Evolutionary conservation across 768 basidiomycete genomes (phyloP), one percentile per base, ranked within the genome.

Genomic region (Agaricus subrufescens): DNA sequence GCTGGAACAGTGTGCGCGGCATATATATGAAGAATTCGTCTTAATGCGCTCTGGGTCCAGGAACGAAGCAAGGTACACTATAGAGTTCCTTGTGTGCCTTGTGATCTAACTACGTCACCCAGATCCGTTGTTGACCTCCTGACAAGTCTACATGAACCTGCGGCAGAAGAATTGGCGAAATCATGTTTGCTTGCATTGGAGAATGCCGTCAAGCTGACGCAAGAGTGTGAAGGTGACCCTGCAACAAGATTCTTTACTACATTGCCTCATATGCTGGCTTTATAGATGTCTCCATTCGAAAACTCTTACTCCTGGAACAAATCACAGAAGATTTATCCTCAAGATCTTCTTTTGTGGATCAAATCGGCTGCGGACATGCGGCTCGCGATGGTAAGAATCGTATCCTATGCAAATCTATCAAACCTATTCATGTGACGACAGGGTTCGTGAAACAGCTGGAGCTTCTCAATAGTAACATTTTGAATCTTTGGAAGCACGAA

Each of bases 11-110:
- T 81, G 81, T 61, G 84, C 86, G 12, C 64, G 72, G 44, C 70
- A 73, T 11, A 71, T 92, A 45, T 81, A 84, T 56, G 71, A 77
- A 19, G 90, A 94, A 66, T 70, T 91, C 38, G 61, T 68, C 2
- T 71, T 70, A 51, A 69, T 79, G 12, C 76, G 79, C 49, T 67
- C 68, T 23, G 70, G 71, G 6, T 73, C 72, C 9, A 73, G 73
- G 45, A 74, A 74, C 47, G 70, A 72, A 50, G 71, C 74, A 44
- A 65, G 60, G 86, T 86, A 66, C 46, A 78, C 68, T 44, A 15
- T 45, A 2, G 10, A 39, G 48, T 27, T 34, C 45, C 43, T 37
- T 37, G 26, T 53, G 30, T 25, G 58, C 47, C 44, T 60, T n/a
- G 40, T 45, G 44, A 29, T 54, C 42, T 43, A 12, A 49, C 27